Evolutionary conservation across 371 early-diverging fungal species (phyloP), one percentile per base, ranked within the genome.

Genomic region (Funneliformis caledonium): DNA sequence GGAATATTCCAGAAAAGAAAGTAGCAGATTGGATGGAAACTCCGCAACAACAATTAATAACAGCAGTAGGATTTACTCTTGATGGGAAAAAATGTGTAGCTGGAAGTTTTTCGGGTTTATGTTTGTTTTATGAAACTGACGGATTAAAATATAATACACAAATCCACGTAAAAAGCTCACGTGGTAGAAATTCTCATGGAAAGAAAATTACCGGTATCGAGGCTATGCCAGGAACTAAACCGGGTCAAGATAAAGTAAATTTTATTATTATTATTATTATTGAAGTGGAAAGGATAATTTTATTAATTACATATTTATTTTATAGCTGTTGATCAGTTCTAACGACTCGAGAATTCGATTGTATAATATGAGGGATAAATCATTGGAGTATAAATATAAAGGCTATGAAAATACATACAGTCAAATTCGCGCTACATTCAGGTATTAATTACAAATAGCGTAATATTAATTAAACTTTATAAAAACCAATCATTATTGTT

Each of bases 301-400:
- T 19, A 43, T 19, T 69, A 56, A 31, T 31, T 31, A 16, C 26
- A 42, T 73, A 7, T 72, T 19, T 19, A 62, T 42, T 45, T 45
- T 60, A n/a, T 47, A 84, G 80, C 82, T 94, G 10, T 83, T 96
- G 0, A 91, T 96, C 6, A 93, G 95, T 1, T 92, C 93, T 52
- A 94, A 93, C 78, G 97, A 97, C 85, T 95, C 96, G 4, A 85
- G 91, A 1, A 85, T 97, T 37, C 89, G 97, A 70, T 83, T 96
- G 76, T 92, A 92, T 78, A 91, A 94, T 79, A 84, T 95, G 72
- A 84, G 89, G 2, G 95, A 94, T 82, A 94, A 93, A 70, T 88
- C 91, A 26, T 84, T 95, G 31, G 86, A 90, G 19, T 88, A 91
- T 72, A 93, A 94, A 83, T 96, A 92, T 82, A 92, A 92, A 82